Percentiles rank a stretch among this genome's conserved stretches.
These are phyloP conservation scores for Salix udensis DNA, from an alignment of 345 rosid genomes.

Conservation along the genomic window DNA sequence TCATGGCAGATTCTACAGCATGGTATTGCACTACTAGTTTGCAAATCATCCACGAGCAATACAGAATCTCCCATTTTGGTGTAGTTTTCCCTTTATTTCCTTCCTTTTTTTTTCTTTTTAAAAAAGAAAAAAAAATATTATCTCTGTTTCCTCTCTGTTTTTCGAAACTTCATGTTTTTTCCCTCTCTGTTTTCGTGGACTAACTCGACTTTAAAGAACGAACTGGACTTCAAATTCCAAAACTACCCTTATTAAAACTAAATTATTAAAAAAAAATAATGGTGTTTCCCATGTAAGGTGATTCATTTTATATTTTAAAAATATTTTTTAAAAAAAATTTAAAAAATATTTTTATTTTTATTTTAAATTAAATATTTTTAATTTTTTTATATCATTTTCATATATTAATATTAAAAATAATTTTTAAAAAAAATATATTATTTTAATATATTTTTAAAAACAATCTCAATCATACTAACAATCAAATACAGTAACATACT, in stretches of 20 bases:
- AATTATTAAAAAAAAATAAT: not conserved
- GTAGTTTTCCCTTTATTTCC: not conserved
- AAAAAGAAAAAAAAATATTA: no score
- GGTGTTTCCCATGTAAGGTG: not conserved
- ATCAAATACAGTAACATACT: no score
- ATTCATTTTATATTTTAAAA: no score
- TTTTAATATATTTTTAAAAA: no score
- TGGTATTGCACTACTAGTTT: conserved; percentile 25
- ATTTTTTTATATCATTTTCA: no score
- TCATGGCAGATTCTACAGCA: conserved; percentile 92
- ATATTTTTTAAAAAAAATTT: no score
- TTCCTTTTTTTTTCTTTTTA: not conserved
- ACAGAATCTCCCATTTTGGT: conserved; percentile 52
- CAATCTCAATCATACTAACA: no score
- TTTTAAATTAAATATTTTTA: no score
- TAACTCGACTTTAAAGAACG: conserved; percentile 13
- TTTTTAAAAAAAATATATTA: no score
- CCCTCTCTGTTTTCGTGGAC: not conserved
- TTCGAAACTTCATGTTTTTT: conserved; percentile 12
- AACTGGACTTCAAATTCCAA: conserved; percentile 13
- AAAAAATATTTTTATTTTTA: no score
- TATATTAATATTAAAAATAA: no score
- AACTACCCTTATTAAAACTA: conserved; percentile 20
- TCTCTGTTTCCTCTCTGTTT: conserved; percentile 7
- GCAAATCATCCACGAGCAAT: conserved; percentile 46